phyloP scores from a whole-genome alignment of 2,329 filamentous ascomycete species.

The Thyridium curvatum region DNA sequence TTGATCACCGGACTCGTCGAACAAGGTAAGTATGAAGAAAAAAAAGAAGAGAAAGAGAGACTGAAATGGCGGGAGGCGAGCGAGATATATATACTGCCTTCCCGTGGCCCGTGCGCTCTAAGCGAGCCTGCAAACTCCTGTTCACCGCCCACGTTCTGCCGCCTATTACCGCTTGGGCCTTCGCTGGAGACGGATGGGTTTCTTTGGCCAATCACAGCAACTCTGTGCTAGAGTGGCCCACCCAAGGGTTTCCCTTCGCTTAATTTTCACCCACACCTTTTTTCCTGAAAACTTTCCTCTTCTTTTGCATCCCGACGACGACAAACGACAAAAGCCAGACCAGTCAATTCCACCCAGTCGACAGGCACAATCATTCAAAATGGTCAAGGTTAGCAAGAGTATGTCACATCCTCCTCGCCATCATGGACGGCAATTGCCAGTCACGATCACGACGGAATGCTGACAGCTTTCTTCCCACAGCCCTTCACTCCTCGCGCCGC shows the following conservation, averaged over 20 bases:
- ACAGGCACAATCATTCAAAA: conserved; percentile 34
- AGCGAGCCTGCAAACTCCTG: no score
- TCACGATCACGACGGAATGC: conserved; percentile 9
- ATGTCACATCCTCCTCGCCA: conserved; percentile 19
- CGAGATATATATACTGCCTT: no score
- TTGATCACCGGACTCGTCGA: conserved; percentile 33
- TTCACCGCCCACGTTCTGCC: no score
- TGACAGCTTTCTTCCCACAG: conserved; percentile 28
- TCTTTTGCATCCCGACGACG: not conserved
- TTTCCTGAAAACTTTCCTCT: not conserved
- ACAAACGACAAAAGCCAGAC: conserved; percentile 1
- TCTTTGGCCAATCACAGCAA: no score
- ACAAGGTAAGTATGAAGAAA: conserved; percentile 36
- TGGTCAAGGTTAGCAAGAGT: conserved; percentile 66
- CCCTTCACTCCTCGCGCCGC: conserved; percentile 77
- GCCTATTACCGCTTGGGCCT: no score
- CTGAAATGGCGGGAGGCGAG: not conserved
- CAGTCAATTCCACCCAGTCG: conserved; percentile 11
- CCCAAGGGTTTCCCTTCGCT: no score
- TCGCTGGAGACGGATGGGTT: no score
- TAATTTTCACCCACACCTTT: not conserved
- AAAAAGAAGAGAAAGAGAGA: conserved; percentile 1
- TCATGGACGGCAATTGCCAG: conserved; percentile 1
- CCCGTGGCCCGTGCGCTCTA: no score
- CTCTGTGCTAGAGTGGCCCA: no score